A percentile compares a stretch with the other conserved stretches of the same genome.
phyloP scores from a whole-genome alignment of 2,329 filamentous ascomycete species.

The Neopestalotiopsis sp. region DNA sequence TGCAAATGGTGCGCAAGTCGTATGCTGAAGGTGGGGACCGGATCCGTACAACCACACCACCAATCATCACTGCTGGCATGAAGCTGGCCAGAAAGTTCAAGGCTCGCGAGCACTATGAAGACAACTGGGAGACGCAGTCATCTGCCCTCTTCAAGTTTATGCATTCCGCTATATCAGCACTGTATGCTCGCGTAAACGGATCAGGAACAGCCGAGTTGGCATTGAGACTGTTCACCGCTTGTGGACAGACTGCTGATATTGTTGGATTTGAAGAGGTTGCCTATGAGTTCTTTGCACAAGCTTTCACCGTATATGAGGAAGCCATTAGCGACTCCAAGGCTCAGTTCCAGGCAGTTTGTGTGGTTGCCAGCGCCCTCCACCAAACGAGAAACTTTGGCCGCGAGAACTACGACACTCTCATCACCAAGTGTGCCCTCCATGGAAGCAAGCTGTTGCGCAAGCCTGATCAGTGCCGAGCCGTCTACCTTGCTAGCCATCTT shows the following conservation, averaged over 20 bases:
- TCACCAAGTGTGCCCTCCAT: conserved; percentile 96
- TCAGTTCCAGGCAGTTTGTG: conserved; percentile 96
- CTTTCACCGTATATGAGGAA: conserved; percentile 98
- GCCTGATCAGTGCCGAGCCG: conserved; percentile 95
- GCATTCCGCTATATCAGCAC: conserved; percentile 82
- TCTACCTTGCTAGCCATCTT: conserved; percentile 93
- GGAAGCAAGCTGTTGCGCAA: conserved; percentile 97
- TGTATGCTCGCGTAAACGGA: conserved; percentile 84
- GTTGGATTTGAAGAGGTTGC: conserved; percentile 93
- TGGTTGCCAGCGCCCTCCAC: conserved; percentile 88
- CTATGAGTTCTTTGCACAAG: conserved; percentile 98
- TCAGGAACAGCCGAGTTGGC: conserved; percentile 84
- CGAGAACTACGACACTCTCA: conserved; percentile 98
- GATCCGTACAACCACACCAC: conserved; percentile 93
- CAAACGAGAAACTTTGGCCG: conserved; percentile 89
- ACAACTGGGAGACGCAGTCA: conserved; percentile 66
- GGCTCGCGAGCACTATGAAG: conserved; percentile 80
- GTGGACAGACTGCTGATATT: conserved; percentile 91
- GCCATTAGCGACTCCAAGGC: conserved; percentile 93
- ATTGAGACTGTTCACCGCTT: conserved; percentile 86
- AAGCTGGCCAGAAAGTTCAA: conserved; percentile 91
- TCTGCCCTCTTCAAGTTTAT: conserved; percentile 94
- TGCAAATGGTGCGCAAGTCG: conserved; percentile 85
- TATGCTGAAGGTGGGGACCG: conserved; percentile 93
- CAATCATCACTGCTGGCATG: conserved; percentile 86